These are phyloP conservation scores for Arabis hirsuta DNA, from an alignment of 345 rosid genomes.

Conservation along the genomic window DNA sequence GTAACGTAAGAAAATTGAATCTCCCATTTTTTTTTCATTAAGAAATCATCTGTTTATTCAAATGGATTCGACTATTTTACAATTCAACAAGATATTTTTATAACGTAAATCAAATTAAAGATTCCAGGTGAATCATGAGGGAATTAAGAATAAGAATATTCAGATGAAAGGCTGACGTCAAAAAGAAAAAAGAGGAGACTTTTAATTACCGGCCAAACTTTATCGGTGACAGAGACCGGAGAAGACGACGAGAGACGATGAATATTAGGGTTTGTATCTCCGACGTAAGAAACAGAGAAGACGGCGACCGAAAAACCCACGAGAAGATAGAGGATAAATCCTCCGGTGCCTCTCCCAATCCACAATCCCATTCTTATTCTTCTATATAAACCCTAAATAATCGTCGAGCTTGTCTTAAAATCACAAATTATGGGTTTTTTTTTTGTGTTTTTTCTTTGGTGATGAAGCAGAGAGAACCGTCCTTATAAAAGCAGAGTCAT, in stretches of 20 bases:
- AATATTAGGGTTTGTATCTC: constrained; percentile 14
- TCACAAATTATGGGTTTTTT: not conserved
- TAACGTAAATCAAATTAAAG: not conserved
- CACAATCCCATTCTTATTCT: constrained; percentile 22
- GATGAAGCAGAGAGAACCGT: constrained; percentile 36
- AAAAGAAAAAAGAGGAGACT: constrained; percentile 4
- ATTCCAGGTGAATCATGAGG: constrained; percentile 10
- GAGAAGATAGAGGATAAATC: constrained; percentile 61
- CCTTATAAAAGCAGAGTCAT: constrained; percentile 38
- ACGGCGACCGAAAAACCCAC: constrained; percentile 68
- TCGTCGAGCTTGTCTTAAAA: not conserved
- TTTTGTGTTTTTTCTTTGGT: not conserved
- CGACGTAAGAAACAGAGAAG: constrained; percentile 53
- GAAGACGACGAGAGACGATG: constrained; percentile 29
- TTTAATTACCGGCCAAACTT: constrained; percentile 80
- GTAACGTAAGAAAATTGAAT: not conserved
- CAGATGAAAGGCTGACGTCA: not conserved
- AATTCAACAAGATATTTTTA: not conserved
- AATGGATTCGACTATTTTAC: not conserved
- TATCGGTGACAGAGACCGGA: constrained; percentile 37
- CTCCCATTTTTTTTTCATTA: not conserved
- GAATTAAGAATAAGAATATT: not conserved
- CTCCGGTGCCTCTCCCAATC: constrained; percentile 46
- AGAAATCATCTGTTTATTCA: not conserved
- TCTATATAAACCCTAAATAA: constrained; percentile 15